Evolutionary conservation across 2,329 filamentous ascomycete species (phyloP), one percentile per base, ranked within the genome.

Genomic region (Hymenoscyphus fructigenus): DNA sequence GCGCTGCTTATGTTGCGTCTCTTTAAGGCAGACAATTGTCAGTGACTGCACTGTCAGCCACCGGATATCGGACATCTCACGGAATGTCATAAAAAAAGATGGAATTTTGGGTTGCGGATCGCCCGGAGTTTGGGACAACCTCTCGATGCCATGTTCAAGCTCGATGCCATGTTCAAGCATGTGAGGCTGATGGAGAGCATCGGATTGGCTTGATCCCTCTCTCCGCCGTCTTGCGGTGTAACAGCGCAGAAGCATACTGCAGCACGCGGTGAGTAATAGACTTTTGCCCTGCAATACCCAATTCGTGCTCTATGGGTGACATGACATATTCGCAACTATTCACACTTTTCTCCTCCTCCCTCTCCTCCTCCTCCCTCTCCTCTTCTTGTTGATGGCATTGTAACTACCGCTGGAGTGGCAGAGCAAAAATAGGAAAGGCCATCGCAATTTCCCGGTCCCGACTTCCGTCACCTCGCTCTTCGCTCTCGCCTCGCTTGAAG

Each of bases 41-140:
- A 29, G 29, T 32, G 34, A 36, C 10, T 36, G 9, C 2, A 14
- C 34, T 14, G 44, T 50, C 44, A 50, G n/a, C 44, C 34, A 23
- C 10, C 20, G n/a, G 44, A 23, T 10, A 10, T 50, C 44, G 44
- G 44, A 23, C 44, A 50, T 50, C n/a, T 50, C 44, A 50, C 34
- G 34, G 34, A 50, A 12, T 23, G 23, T 12, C n/a, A 23, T 47
- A 3, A 17, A n/a, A 17, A 17, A 20, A 23, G n/a, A 50, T 50
- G 41, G 41, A 44, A 44, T 44, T 44, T 44, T 44, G 41, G 1
- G 23, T 50, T 53, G 38, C 59, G 59, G 59, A 60, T 60, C 59
- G 59, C 41, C 57, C 59, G 59, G 59, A 60, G 59, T 15, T 29
- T 20, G 59, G 15, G 26, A 32, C 44, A 50, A 28, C 26, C 26